phyloP scores from a whole-genome alignment of 306 rosid species.

The Castanea crenata region DNA sequence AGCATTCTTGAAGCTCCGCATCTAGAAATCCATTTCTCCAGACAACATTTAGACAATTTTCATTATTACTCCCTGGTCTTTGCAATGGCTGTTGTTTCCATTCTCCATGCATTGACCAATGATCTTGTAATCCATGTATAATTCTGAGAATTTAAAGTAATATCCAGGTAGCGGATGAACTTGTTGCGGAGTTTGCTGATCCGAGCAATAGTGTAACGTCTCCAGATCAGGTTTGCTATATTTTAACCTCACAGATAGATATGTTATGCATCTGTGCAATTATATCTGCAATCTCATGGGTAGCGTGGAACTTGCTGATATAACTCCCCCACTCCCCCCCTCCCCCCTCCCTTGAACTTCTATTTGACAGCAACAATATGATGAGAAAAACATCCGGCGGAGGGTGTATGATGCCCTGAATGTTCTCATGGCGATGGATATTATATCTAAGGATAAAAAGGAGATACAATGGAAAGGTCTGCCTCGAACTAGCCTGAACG shows the following conservation, averaged over 20 bases:
- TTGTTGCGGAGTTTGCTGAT: conserved; percentile 89
- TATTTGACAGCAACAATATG: conserved; percentile 87
- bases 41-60: neutral
- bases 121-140: neutral
- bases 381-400: conserved; percentile 91
- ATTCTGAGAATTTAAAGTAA: conserved; percentile 24
- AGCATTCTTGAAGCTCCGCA: neutral
- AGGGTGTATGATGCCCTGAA: conserved; percentile 97
- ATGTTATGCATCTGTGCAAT: conserved; percentile 17
- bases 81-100: neutral
- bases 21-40: neutral
- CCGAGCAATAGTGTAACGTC: conserved; percentile 62
- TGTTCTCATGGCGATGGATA: conserved; percentile 99
- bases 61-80: neutral
- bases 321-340: conserved; percentile 15
- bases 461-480: conserved; percentile 99
- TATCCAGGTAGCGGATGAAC: conserved; percentile 96
- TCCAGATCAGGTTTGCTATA: conserved; percentile 83
- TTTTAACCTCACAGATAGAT: neutral
- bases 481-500: conserved; percentile 83
- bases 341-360: conserved; percentile 6
- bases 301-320: conserved; percentile 2
- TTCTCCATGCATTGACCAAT: neutral
- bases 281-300: conserved; percentile 12
- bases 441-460: conserved; percentile 95